These are phyloP conservation scores for Phytomonas serpens DNA, from an alignment of 208 protist genomes.

Conservation along the genomic window DNA sequence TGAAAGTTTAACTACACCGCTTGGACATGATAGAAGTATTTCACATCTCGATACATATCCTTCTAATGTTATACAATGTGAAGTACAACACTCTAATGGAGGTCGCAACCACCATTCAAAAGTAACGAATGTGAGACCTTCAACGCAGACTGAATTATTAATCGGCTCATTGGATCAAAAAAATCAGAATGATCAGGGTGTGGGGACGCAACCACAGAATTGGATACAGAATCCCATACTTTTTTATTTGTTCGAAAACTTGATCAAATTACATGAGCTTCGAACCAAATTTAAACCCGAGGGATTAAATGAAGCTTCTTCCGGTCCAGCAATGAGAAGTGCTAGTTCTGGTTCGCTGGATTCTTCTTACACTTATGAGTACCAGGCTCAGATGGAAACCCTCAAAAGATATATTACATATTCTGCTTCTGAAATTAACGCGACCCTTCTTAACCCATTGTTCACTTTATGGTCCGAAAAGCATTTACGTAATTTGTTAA, in stretches of 20 bases:
- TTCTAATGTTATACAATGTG: neutral
- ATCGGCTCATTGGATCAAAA: neutral
- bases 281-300: slow-evolving; percentile 4
- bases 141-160: neutral
- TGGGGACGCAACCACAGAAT: slow-evolving; percentile 10
- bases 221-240: slow-evolving; percentile 56
- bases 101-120: neutral
- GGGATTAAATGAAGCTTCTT: neutral
- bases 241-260: slow-evolving; percentile 51
- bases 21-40: neutral
- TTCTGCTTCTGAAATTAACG: slow-evolving; percentile 34
- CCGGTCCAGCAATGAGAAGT: neutral
- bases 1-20: neutral
- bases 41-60: neutral
- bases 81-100: neutral
- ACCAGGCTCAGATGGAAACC: slow-evolving; percentile 18
- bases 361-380: slow-evolving; percentile 8
- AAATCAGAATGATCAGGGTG: neutral
- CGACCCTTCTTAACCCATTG: slow-evolving; percentile 25
- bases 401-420: slow-evolving; percentile 27
- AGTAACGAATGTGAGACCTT: neutral
- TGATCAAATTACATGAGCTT: slow-evolving; percentile 57
- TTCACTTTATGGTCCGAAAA: slow-evolving; percentile 44
- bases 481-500: slow-evolving; percentile 23
- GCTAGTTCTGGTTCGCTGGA: neutral